A percentile compares a stretch with the other conserved stretches of the same genome.
Evolutionary conservation across 331 rosid genomes (phyloP).

Genomic region (Rhamnella rubrinervis): DNA sequence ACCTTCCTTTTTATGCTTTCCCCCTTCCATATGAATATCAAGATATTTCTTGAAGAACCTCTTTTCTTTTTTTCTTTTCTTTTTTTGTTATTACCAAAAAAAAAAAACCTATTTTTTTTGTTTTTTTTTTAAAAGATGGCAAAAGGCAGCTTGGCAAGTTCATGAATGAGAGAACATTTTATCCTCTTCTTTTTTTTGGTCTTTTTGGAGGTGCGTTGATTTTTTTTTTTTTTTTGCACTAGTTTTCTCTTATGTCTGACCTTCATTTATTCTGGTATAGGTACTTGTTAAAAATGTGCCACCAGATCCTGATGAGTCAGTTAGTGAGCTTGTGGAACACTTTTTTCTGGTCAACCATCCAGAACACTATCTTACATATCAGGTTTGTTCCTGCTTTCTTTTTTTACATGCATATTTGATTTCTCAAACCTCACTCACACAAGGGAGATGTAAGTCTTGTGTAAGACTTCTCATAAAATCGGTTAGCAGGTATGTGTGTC

Average conservation of each 20-base stretch:
- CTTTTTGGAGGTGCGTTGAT: background rate
- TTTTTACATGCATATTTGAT: background rate
- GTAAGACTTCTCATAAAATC: too few species aligned
- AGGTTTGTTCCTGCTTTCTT: conserved; percentile 47
- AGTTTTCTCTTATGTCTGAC: background rate
- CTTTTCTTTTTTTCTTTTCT: too few species aligned
- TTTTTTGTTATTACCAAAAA: too few species aligned
- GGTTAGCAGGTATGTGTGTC: too few species aligned
- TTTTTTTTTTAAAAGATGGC: too few species aligned
- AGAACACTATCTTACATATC: conserved; percentile 78
- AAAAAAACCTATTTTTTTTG: too few species aligned
- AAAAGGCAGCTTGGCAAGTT: too few species aligned
- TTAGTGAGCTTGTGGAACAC: conserved; percentile 88
- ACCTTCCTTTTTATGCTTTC: too few species aligned
- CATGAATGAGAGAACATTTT: too few species aligned
- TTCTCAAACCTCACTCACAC: background rate
- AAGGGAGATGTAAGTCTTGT: background rate
- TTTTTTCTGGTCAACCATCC: conserved; percentile 98
- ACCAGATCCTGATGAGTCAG: conserved; percentile 87
- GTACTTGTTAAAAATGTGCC: conserved; percentile 96
- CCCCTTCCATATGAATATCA: too few species aligned
- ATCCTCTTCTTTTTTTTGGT: too few species aligned
- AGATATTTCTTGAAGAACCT: too few species aligned
- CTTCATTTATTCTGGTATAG: conserved; percentile 34
- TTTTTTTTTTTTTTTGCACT: background rate